phyloP scores from a whole-genome alignment of 306 rosid species.

The Rosa rugosa region DNA sequence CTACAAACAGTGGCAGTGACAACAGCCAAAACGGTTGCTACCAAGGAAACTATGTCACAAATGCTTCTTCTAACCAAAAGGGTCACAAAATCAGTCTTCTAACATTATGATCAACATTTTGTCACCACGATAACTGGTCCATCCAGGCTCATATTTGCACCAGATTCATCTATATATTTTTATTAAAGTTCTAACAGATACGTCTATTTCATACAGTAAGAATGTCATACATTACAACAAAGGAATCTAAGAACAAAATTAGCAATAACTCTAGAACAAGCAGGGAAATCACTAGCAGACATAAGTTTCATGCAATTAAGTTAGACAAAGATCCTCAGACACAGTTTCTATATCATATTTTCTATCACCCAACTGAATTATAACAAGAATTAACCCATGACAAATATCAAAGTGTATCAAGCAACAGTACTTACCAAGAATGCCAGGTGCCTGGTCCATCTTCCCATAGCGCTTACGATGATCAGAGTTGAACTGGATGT shows the following conservation, averaged over 20 bases:
- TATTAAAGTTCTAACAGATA: not conserved
- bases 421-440: constrained; percentile 2
- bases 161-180: not conserved
- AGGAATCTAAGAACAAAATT: not conserved
- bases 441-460: constrained; percentile 2
- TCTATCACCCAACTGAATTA: not conserved
- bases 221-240: not conserved
- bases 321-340: not conserved
- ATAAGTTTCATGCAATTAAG: not conserved
- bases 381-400: not conserved
- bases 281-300: not conserved
- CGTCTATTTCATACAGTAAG: not conserved
- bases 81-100: not conserved
- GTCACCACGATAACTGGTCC: not conserved
- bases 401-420: not conserved
- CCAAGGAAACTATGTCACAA: not conserved
- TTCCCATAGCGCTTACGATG: constrained; percentile 32
- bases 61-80: not conserved
- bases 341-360: not conserved
- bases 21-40: not conserved
- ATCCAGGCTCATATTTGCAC: not conserved
- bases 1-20: not conserved
- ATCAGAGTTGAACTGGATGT: constrained; percentile 22
- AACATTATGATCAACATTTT: not conserved
- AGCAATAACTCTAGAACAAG: not conserved